Evolutionary conservation across 139 green algal species (phyloP), one percentile per base, ranked within the genome.

Genomic region (Chlorella sp.): DNA sequence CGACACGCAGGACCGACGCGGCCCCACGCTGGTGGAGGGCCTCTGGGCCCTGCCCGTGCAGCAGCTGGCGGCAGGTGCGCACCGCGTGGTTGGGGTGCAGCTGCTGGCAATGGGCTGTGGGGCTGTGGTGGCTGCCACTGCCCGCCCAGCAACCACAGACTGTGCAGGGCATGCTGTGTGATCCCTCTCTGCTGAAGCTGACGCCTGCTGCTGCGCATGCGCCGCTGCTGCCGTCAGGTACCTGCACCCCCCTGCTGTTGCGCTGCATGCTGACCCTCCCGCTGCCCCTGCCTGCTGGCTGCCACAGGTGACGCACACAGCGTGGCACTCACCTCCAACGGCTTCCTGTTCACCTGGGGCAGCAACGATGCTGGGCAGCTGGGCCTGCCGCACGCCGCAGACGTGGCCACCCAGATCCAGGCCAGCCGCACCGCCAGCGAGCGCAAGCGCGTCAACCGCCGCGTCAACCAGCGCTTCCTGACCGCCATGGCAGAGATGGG

Each of bases 311-410:
- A 94, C 36, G 67, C 68, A 30, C 95, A 98, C 88, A 94, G 88
- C n/a, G 88, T 90, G 47, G 96, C 95, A 7, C 85, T 98, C 28
- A 98, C 95, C 28, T 90, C 69, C 85, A 95, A 92, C 65, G 95
- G 95, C 20, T 93, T 96, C 69, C 85, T 98, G 63, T 98, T 98
- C 87, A 92, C 93, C 3, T 98, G 96, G 96, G 96, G 96, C 80
- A 86, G 84, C 81, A 97, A 98, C 87, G 87, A 91, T 47, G 79
- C 91, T 41, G 95, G 95, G 13, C 96, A 98, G 93, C 92, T 98
- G 63, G 96, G 96, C 21, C 87, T 98, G 68, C 91, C 94, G 51
- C 85, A 81, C 3, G 90, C 92, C 34, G 91, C 92, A 0, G 89
- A 93, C 12, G 72, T 84, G n/a, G 92, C 92, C 25, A 82, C 78